These are phyloP conservation scores for Diutina neorugosa DNA, from an alignment of 1,139 yeast genomes.

Conservation along the genomic window DNA sequence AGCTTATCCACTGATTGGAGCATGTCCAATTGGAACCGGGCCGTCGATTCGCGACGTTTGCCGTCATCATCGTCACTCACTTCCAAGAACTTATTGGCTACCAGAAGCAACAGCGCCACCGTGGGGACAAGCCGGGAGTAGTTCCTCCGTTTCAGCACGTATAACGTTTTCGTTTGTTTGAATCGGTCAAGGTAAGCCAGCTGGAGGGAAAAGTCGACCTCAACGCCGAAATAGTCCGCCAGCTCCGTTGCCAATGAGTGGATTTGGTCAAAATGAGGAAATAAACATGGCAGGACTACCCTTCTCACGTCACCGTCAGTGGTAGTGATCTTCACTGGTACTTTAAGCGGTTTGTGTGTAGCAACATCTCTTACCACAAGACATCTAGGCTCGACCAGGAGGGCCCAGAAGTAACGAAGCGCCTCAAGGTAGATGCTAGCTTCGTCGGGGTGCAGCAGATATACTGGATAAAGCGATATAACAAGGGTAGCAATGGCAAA, in stretches of 20 bases:
- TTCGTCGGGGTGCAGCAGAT: slow-evolving; percentile 24
- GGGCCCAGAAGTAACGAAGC: slow-evolving; percentile 82
- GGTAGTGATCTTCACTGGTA: slow-evolving; percentile 36
- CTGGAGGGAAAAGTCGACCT: slow-evolving; percentile 26
- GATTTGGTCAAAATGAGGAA: slow-evolving; percentile 50
- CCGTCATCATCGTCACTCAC: slow-evolving; percentile 17
- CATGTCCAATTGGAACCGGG: slow-evolving; percentile 17
- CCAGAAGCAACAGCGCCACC: slow-evolving; percentile 23
- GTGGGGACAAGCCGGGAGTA: slow-evolving; percentile 28
- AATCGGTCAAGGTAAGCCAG: slow-evolving; percentile 31
- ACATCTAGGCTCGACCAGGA: slow-evolving; percentile 75
- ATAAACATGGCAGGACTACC: slow-evolving; percentile 48
- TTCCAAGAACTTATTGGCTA: slow-evolving; percentile 10
- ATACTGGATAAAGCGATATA: slow-evolving; percentile 64
- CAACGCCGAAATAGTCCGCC: slow-evolving; percentile 32
- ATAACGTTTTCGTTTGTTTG: slow-evolving; percentile 32
- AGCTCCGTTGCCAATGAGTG: slow-evolving; percentile 28
- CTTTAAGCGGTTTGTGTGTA: slow-evolving; percentile 38
- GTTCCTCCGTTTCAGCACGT: slow-evolving; percentile 35
- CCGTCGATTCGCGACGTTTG: slow-evolving; percentile 15
- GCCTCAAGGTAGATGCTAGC: slow-evolving; percentile 48
- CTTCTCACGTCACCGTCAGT: slow-evolving; percentile 23
- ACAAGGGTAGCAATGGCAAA: slow-evolving; percentile 66
- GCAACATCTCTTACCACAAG: slow-evolving; percentile 61
- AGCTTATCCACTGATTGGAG: slow-evolving; percentile 25